These are phyloP conservation scores for Phyllosticta ampelicida DNA, from an alignment of 2,329 filamentous ascomycete genomes.

Conservation along the genomic window DNA sequence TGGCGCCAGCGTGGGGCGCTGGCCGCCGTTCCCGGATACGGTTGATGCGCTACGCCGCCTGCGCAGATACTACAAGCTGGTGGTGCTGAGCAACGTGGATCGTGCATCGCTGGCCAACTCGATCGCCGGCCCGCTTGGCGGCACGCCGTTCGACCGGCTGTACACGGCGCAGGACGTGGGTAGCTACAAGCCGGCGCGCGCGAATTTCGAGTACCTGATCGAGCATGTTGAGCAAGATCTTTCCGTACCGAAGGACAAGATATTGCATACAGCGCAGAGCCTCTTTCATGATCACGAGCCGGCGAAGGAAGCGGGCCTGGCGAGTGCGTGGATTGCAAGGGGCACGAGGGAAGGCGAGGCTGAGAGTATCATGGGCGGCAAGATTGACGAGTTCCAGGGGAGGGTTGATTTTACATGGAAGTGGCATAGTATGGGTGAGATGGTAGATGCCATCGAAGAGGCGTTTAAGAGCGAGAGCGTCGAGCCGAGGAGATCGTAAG, in stretches of 20 bases:
- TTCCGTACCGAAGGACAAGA: constrained; percentile 44
- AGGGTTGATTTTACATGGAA: constrained; percentile 41
- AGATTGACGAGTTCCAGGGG: constrained; percentile 22
- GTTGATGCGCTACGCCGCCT: constrained; percentile 42
- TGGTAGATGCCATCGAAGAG: constrained; percentile 47
- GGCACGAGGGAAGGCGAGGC: constrained; percentile 32
- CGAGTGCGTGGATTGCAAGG: constrained; percentile 55
- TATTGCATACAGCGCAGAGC: constrained; percentile 60
- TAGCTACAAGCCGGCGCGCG: constrained; percentile 55
- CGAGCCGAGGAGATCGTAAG: neutral
- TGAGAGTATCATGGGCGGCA: constrained; percentile 32
- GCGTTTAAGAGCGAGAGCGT: constrained; percentile 13
- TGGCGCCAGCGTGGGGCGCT: constrained; percentile 41
- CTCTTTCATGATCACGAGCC: constrained; percentile 58
- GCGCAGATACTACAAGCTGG: constrained; percentile 43
- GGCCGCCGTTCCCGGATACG: constrained; percentile 49
- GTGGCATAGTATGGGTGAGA: constrained; percentile 48
- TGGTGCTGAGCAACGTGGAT: constrained; percentile 53
- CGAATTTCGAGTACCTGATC: constrained; percentile 58
- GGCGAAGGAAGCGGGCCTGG: constrained; percentile 48
- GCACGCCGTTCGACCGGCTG: constrained; percentile 50
- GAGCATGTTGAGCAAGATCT: constrained; percentile 42
- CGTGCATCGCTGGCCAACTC: constrained; percentile 40
- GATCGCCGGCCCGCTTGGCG: constrained; percentile 39
- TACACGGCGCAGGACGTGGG: constrained; percentile 64